Evolutionary conservation across 2,329 filamentous ascomycete genomes (phyloP).

Genomic region (Pseudocercospora musae): DNA sequence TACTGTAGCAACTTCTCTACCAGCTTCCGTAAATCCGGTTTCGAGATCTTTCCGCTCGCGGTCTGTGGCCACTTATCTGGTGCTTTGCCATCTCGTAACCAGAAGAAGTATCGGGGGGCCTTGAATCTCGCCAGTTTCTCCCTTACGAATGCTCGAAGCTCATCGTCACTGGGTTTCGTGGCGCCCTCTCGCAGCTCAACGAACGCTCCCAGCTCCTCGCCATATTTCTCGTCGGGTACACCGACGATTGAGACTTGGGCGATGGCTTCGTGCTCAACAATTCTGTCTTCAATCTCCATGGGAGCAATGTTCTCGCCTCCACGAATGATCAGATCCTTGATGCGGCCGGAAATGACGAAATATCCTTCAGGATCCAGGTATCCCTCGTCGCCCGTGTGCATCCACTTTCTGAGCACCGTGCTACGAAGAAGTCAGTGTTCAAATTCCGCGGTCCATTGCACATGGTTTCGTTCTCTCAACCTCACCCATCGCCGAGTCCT

Average conservation of each 20-base stretch:
- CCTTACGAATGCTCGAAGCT: slow-evolving; percentile 22
- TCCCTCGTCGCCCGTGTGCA: slow-evolving; percentile 90
- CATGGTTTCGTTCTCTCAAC: slow-evolving; percentile 10
- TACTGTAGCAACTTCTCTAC: slow-evolving; percentile 19
- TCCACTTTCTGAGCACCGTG: slow-evolving; percentile 58
- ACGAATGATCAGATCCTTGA: slow-evolving; percentile 93
- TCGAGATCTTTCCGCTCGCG: slow-evolving; percentile 28
- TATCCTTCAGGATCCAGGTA: slow-evolving; percentile 79
- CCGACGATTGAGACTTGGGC: slow-evolving; percentile 80
- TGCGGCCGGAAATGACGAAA: slow-evolving; percentile 81
- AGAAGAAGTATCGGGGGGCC: slow-evolving; percentile 28
- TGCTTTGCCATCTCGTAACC: slow-evolving; percentile 24
- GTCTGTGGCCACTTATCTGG: slow-evolving; percentile 29
- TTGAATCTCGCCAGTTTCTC: slow-evolving; percentile 29
- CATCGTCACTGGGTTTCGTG: slow-evolving; percentile 21
- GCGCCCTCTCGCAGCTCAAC: slow-evolving; percentile 44
- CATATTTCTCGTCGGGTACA: slow-evolving; percentile 75
- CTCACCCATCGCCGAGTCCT: slow-evolving; percentile 22
- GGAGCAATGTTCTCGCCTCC: slow-evolving; percentile 97
- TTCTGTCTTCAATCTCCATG: slow-evolving; percentile 83
- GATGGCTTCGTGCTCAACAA: slow-evolving; percentile 69
- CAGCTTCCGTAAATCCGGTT: slow-evolving; percentile 26
- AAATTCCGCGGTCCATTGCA: slow-evolving; percentile 65
- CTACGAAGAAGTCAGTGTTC: slow-evolving; percentile 28
- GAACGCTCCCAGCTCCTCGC: slow-evolving; percentile 84